Conservation (phyloP, 345 rosid genomes). For the Dovyalis caffra region DNA sequence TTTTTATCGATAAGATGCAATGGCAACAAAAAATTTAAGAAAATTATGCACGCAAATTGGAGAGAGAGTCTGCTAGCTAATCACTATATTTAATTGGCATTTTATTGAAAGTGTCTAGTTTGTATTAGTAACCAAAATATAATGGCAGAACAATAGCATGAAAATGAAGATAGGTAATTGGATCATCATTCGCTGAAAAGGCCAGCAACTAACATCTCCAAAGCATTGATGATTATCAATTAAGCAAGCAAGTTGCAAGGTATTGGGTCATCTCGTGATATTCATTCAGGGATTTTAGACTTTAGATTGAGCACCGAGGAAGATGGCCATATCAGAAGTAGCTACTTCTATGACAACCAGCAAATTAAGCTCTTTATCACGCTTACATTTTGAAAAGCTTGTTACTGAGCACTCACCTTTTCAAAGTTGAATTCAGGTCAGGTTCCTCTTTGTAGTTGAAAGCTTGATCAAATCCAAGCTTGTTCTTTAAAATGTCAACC, state of each 20-base stretch:
- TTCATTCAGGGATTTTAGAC: neutral
- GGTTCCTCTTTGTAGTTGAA: slow-evolving; percentile 71
- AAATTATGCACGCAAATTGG: neutral
- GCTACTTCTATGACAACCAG: neutral
- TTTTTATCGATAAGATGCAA: too few species aligned
- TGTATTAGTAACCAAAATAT: neutral
- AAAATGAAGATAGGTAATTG: too few species aligned
- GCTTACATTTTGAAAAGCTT: neutral
- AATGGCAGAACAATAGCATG: neutral
- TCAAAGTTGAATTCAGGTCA: slow-evolving; percentile 52
- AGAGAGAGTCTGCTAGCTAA: neutral
- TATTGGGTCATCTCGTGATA: neutral
- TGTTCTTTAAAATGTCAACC: slow-evolving; percentile 60
- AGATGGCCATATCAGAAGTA: neutral
- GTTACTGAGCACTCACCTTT: slow-evolving; percentile 54
- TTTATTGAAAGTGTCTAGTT: neutral
- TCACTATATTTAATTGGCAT: neutral
- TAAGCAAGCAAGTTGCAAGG: neutral
- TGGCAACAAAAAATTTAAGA: too few species aligned
- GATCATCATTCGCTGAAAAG: too few species aligned
- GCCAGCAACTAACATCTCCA: neutral
- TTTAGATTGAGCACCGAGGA: neutral
- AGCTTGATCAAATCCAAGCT: slow-evolving; percentile 71
- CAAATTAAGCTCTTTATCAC: neutral
- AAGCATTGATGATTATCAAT: neutral